phyloP scores from a whole-genome alignment of 2,329 filamentous ascomycete species.

The Aspergillus viridinutans region DNA sequence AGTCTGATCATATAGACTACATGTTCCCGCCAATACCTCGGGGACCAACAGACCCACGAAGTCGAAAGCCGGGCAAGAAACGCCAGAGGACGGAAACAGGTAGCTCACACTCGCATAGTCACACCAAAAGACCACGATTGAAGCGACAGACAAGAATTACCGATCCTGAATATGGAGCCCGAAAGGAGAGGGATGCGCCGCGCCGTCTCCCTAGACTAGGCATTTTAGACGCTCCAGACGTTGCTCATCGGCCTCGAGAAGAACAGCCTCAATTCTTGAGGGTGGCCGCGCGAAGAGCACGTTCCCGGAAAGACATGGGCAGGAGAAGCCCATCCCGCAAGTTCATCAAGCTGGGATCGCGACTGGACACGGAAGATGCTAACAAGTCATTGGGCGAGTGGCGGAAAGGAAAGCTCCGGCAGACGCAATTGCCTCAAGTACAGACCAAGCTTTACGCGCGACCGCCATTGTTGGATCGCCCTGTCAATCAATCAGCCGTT shows the following conservation, averaged over 20 bases:
- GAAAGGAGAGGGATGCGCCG: constrained; percentile 20
- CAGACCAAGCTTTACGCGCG: constrained; percentile 17
- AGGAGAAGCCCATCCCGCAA: constrained; percentile 51
- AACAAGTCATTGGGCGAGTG: constrained; percentile 48
- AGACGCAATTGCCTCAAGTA: constrained; percentile 18
- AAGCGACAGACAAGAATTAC: constrained; percentile 36
- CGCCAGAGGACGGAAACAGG: constrained; percentile 4
- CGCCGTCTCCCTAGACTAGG: constrained; percentile 35
- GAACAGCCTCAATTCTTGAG: constrained; percentile 52
- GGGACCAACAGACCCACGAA: constrained; percentile 9
- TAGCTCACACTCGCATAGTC: constrained; percentile 2
- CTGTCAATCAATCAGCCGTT: constrained; percentile 13
- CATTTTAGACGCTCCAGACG: constrained; percentile 49
- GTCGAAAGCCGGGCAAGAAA: constrained; percentile 19
- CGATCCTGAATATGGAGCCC: constrained; percentile 24
- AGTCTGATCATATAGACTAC: constrained; percentile 42
- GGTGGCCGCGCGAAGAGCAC: constrained; percentile 52
- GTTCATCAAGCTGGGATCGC: constrained; percentile 49
- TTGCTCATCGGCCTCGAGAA: constrained; percentile 21
- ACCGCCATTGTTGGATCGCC: constrained; percentile 19
- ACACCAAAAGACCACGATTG: constrained; percentile 20
- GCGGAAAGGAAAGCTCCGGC: constrained; percentile 44
- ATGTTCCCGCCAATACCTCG: constrained; percentile 33
- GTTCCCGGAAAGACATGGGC: constrained; percentile 45
- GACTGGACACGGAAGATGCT: constrained; percentile 53